Conservation (phyloP, 441 rosid genomes). For the Breynia disticha region DNA sequence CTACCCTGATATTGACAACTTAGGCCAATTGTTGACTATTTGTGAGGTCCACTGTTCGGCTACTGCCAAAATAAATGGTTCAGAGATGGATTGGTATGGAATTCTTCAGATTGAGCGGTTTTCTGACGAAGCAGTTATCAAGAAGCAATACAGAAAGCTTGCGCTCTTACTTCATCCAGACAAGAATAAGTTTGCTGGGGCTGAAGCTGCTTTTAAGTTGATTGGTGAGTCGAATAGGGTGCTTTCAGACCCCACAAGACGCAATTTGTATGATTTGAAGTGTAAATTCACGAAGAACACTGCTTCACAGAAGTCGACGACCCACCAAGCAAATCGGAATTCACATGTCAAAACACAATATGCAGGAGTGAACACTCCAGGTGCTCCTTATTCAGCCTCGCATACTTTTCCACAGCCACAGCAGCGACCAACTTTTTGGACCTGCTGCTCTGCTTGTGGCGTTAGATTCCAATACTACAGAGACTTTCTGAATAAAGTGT, state of each 20-base stretch:
- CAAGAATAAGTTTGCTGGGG: conserved; percentile 79
- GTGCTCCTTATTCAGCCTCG: conserved; percentile 26
- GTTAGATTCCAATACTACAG: conserved; percentile 36
- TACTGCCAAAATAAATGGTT: conserved; percentile 37
- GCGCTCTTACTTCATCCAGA: conserved; percentile 89
- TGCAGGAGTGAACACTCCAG: conserved; percentile 16
- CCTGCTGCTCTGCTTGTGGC: conserved; percentile 49
- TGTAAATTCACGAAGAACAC: conserved; percentile 25
- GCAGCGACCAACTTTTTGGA: conserved; percentile 49
- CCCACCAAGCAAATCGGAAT: conserved; percentile 32
- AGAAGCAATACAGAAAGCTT: conserved; percentile 77
- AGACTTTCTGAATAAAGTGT: conserved; percentile 20
- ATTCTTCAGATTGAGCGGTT: conserved; percentile 61
- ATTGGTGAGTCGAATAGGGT: conserved; percentile 82
- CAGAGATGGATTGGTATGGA: conserved; percentile 78
- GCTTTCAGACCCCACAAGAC: conserved; percentile 50
- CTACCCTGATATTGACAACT: conserved; percentile 44
- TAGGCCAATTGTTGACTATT: conserved; percentile 54
- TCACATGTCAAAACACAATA: conserved; percentile 17
- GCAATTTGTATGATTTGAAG: conserved; percentile 47
- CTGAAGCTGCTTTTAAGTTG: conserved; percentile 89
- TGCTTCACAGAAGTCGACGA: conserved; percentile 25
- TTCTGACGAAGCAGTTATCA: conserved; percentile 55
- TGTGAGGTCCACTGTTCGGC: conserved; percentile 88
- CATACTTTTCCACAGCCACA: conserved; percentile 24